Evolutionary conservation across 176 grass and related monocot species (phyloP).

Genomic region (Tuctoria greenei): DNA sequence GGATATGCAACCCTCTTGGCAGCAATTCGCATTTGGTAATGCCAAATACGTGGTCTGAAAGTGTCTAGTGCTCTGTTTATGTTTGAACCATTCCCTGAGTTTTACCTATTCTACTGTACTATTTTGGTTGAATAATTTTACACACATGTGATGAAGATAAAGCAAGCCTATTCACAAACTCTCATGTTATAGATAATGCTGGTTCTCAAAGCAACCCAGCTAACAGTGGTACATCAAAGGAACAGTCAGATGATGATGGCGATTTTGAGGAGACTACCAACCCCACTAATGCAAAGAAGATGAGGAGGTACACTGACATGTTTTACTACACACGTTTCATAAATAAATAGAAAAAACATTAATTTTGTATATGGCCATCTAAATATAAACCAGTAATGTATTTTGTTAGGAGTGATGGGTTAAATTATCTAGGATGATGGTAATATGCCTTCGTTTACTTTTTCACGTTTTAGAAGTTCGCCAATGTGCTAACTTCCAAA

Average conservation of each 20-base stretch:
- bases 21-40: background rate
- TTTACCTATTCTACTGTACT: conserved; percentile 8
- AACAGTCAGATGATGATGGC: conserved; percentile 58
- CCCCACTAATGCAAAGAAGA: conserved; percentile 52
- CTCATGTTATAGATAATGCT: conserved; percentile 37
- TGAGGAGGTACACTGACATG: conserved; percentile 57
- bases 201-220: conserved; percentile 40
- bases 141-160: conserved; percentile 36
- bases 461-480: background rate
- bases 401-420: background rate
- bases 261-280: conserved; percentile 58
- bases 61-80: background rate
- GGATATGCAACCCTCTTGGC: background rate
- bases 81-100: conserved; percentile 7
- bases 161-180: conserved; percentile 19
- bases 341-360: background rate
- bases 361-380: background rate
- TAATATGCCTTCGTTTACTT: background rate
- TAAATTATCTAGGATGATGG: background rate
- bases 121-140: conserved; percentile 28
- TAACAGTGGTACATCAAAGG: conserved; percentile 67
- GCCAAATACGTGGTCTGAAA: background rate
- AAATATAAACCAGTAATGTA: conserved; percentile 13
- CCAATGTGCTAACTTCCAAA: background rate
- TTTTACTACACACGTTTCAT: background rate